Percentiles rank a stretch among this genome's conserved stretches.
Evolutionary conservation across 2,329 filamentous ascomycete genomes (phyloP).

Genomic region (Paraphoma chrysanthemicola): DNA sequence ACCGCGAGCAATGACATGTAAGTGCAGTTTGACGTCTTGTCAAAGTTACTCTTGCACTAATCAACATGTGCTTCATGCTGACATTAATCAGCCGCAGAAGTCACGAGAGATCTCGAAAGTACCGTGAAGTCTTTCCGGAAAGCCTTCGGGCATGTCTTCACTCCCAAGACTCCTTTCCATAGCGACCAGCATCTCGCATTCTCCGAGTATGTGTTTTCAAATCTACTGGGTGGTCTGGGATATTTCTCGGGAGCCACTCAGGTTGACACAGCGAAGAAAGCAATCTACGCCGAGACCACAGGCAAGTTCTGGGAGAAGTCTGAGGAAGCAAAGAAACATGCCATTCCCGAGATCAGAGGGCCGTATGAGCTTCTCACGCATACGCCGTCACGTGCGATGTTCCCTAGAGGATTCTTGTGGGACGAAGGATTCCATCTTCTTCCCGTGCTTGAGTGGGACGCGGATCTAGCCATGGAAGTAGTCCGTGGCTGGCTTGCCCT

Average conservation of each 20-base stretch:
- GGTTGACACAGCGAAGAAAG: conserved; percentile 84
- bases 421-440: conserved; percentile 95
- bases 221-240: conserved; percentile 87
- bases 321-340: conserved; percentile 74
- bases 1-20: conserved; percentile 58
- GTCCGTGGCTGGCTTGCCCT: conserved; percentile 92
- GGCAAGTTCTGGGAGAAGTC: conserved; percentile 95
- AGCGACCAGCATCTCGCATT: conserved; percentile 75
- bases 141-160: conserved; percentile 73
- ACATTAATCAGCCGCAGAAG: conserved; percentile 55
- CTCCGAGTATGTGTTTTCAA: conserved; percentile 86
- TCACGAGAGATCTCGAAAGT: conserved; percentile 71
- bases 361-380: conserved; percentile 88
- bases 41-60: not conserved
- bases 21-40: conserved; percentile 19
- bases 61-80: conserved; percentile 9
- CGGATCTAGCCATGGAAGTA: conserved; percentile 83
- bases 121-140: conserved; percentile 72
- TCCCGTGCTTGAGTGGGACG: conserved; percentile 89
- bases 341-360: conserved; percentile 73
- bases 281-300: conserved; percentile 90
- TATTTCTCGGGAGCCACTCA: conserved; percentile 89
- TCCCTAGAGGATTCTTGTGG: conserved; percentile 94
- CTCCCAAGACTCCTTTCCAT: conserved; percentile 77
- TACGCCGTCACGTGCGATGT: conserved; percentile 89